Base-by-base conservation (phyloP, 495 filamentous ascomycete species). In the Penicillium riverlandense region DNA sequence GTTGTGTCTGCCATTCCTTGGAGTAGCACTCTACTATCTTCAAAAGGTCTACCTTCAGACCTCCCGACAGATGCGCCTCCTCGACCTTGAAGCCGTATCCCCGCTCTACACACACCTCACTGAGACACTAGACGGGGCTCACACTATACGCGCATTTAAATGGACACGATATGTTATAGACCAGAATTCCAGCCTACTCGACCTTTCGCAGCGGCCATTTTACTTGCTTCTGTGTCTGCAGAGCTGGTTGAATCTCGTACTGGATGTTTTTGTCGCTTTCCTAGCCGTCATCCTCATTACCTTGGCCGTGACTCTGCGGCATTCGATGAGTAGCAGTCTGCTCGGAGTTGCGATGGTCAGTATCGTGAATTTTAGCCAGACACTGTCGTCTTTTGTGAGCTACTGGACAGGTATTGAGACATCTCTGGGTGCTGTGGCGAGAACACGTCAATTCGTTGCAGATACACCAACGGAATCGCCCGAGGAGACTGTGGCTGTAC, bases 31-130 rank as follows among this genome's bases (percentile, higher is more conserved):
- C 0, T 40, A 75, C n/a, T 77, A 62, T 31, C 10, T 68, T 3
- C 76, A 82, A 43, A 69, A 67, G 11, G 64, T 74, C 50, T 80
- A 80, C 38, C 63, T 82, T 0, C 63, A 71, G n/a, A 63, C 91
- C 7, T 88, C 71, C 33, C 69, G 76, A 1, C 78, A 81, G 49
- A 51, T 82, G 4, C 72, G 78, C n/a, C 54, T 80, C 7, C 62
- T 82, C n/a, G 78, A 81, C 27, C 53, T 79, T 1, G 76, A 79
- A 58, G 64, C 71, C 12, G 72, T 74, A 52, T 59, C 74, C 0
- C 70, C 75, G 0, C 55, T 80, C 0, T 76, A 67, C 38, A 65
- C 72, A 0, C 64, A 66, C 10, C 76, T 81, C 38, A 48, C 73
- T 6, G 78, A 82, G 38, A 61, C 57, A 0, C 16, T 66, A 2